phyloP scores from a whole-genome alignment of 2,329 filamentous ascomycete species.

The Aspergillus quadricinctus region DNA sequence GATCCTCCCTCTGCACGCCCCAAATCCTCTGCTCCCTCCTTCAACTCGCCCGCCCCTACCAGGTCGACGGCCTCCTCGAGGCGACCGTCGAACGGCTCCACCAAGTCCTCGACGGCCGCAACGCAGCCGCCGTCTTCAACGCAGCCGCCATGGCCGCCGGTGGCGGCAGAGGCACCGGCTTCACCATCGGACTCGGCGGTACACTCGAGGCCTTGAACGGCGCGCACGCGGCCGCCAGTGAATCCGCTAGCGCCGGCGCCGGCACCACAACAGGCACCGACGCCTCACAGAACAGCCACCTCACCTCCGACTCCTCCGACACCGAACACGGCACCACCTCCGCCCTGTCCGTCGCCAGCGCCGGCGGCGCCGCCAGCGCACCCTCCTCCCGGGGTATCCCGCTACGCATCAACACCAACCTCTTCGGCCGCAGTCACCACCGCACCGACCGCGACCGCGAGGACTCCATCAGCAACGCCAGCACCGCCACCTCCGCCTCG shows the following conservation, averaged over 20 bases:
- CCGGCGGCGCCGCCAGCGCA: conserved; percentile 19
- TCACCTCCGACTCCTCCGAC: conserved; percentile 37
- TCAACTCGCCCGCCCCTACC: conserved; percentile 88
- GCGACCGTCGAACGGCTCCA: conserved; percentile 89
- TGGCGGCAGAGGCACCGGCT: conserved; percentile 78
- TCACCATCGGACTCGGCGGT: conserved; percentile 51
- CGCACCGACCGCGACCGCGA: conserved; percentile 27
- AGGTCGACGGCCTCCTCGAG: conserved; percentile 86
- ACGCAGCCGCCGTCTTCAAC: conserved; percentile 96
- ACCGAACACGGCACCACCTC: conserved; percentile 32
- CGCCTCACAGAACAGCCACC: conserved; percentile 24
- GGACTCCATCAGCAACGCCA: conserved; percentile 37
- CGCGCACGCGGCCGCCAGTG: conserved; percentile 21
- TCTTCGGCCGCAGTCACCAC: conserved; percentile 23
- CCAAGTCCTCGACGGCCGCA: conserved; percentile 81
- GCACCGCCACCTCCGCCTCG: conserved; percentile 36
- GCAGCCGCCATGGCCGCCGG: conserved; percentile 97
- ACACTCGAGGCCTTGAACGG: conserved; percentile 41
- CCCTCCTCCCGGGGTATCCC: conserved; percentile 28
- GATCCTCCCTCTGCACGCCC: conserved; percentile 78
- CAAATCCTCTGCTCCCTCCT: conserved; percentile 94
- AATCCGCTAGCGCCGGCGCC: conserved; percentile 13
- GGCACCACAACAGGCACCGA: conserved; percentile 18
- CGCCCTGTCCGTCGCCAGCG: conserved; percentile 24
- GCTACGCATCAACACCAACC: conserved; percentile 39